Evolutionary conservation across 495 filamentous ascomycete genomes (phyloP), one percentile per base, ranked within the genome.

Genomic region (Sporormia fimetaria): DNA sequence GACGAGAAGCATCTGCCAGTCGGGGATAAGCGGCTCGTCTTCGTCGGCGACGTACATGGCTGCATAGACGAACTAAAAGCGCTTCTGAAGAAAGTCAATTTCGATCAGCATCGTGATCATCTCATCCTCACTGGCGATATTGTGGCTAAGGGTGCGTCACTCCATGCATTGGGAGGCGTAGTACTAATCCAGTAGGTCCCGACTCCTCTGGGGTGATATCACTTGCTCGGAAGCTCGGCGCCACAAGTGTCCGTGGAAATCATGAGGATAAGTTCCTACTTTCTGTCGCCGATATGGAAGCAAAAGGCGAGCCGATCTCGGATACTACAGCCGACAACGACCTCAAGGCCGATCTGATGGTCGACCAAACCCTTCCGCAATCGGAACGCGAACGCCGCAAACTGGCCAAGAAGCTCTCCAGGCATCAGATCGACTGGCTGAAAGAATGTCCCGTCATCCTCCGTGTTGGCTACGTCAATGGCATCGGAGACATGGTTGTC

Each of bases 11-110:
- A 37, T 25, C 20, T 55, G n/a, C 51, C 51, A 7, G 28, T 20
- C 14, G 49, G 31, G 38, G 44, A 57, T 2, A 51, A 53, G 21
- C 37, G 58, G 39, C 65, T 96, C 16, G 62, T 96, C 6, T 55
- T 95, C 33, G 66, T 96, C 22, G 87, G 88, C 8, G 88, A 96
- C 64, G 81, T 94, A 3, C 88, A 96, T 67, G 88, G 87, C 5
- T 87, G 87, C 55, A 71, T 73, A 33, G 46, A 68, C 16, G 71
- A 82, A 39, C 66, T 95, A 49, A 58, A 71, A 28, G 55, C 61
- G 10, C 69, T 98, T 5, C 68, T 98, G 9, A 47, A 66, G 1
- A 78, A 87, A 51, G 63, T 82, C 4, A 54, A 67, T 2, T 94
- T 83, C 59, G 61, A 81, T 28, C 30, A 58, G 11, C 51, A 60